Conservation (phyloP, 495 filamentous ascomycete genomes). For the Tuber borchii region DNA sequence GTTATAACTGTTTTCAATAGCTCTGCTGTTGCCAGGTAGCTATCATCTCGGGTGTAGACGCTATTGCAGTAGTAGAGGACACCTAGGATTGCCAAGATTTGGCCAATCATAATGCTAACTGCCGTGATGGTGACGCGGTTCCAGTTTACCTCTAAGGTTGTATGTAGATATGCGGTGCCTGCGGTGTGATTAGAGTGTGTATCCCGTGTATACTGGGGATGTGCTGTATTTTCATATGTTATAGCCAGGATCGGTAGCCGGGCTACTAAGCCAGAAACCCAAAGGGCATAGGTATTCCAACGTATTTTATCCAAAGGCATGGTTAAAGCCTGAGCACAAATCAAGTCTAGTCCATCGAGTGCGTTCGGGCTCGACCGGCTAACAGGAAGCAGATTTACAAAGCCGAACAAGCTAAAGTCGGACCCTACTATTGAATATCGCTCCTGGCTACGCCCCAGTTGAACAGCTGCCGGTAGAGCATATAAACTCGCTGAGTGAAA, state of each 20-base stretch:
- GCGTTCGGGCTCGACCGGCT: no score
- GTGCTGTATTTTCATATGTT: background rate
- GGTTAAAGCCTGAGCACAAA: no score
- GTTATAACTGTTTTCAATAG: background rate
- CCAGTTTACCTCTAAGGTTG: background rate
- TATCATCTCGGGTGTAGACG: background rate
- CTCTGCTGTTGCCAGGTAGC: background rate
- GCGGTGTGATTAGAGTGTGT: background rate
- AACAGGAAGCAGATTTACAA: background rate
- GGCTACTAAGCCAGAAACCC: background rate
- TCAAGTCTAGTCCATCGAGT: no score
- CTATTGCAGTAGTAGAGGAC: background rate
- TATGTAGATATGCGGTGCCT: background rate
- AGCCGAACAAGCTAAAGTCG: no score
- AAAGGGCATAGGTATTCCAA: background rate
- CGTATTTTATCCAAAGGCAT: background rate
- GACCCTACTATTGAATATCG: no score
- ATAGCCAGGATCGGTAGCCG: background rate
- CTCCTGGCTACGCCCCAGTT: no score
- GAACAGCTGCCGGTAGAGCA: background rate
- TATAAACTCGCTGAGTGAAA: background rate
- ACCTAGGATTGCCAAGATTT: background rate
- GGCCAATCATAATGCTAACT: background rate
- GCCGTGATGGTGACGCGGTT: background rate
- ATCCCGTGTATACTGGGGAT: background rate